These are phyloP conservation scores for Hypoxylon sp. DNA, from an alignment of 2,329 filamentous ascomycete genomes.

Conservation along the genomic window DNA sequence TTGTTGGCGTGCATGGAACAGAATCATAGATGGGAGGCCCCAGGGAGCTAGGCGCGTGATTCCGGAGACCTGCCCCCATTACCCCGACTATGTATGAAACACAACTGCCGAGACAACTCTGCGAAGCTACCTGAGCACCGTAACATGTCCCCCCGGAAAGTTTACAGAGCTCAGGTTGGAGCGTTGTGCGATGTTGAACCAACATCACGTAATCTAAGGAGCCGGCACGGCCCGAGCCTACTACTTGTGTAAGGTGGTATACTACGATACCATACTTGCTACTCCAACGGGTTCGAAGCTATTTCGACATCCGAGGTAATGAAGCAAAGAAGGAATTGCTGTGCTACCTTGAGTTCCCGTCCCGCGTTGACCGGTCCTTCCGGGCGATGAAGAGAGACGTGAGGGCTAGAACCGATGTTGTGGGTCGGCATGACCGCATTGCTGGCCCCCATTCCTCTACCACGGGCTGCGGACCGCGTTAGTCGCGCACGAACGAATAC, in stretches of 20 bases:
- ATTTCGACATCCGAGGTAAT: slow-evolving; percentile 13
- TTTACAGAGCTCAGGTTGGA: slow-evolving; percentile 17
- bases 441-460: slow-evolving; percentile 17
- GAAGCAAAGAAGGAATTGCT: slow-evolving; percentile 1
- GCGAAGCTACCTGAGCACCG: slow-evolving; percentile 23
- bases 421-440: slow-evolving; percentile 39
- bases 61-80: slow-evolving; percentile 14
- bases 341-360: slow-evolving; percentile 4
- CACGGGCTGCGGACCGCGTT: slow-evolving; percentile 16
- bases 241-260: slow-evolving; percentile 40
- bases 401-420: slow-evolving; percentile 34
- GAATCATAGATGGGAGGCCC: slow-evolving; percentile 26
- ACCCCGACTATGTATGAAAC: slow-evolving; percentile 27
- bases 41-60: slow-evolving; percentile 36
- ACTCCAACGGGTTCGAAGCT: slow-evolving; percentile 19
- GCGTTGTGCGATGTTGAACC: slow-evolving; percentile 6
- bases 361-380: slow-evolving; percentile 15
- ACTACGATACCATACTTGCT: slow-evolving; percentile 19
- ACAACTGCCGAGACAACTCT: slow-evolving; percentile 39
- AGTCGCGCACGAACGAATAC: slow-evolving; percentile 26
- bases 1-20: slow-evolving; percentile 31
- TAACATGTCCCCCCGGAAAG: slow-evolving; percentile 23
- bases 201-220: slow-evolving; percentile 24
- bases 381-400: slow-evolving; percentile 17
- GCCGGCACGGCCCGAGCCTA: slow-evolving; percentile 32